These are phyloP conservation scores for Fusarium torulosum DNA, from an alignment of 2,329 filamentous ascomycete species.

Conservation along the genomic window DNA sequence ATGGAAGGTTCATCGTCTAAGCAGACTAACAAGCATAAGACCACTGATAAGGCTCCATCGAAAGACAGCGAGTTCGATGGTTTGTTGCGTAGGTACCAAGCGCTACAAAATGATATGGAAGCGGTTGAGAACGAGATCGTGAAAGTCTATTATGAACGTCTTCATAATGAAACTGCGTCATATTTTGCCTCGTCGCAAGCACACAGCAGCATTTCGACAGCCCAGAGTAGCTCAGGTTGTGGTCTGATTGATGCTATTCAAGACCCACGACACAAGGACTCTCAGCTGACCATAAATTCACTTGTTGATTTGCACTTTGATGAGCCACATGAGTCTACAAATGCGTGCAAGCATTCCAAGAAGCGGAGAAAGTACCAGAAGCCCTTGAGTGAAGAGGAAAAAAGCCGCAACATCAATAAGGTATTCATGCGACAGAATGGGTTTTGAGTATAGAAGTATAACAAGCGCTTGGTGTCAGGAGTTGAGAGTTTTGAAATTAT, in stretches of 20 bases:
- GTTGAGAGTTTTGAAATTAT: not conserved
- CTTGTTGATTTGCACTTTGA: not conserved
- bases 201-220: not conserved
- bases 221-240: not conserved
- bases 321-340: accelerated
- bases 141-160: not conserved
- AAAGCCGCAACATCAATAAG: conserved; percentile 23
- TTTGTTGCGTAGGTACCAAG: not conserved
- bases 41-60: no score
- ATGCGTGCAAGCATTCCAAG: not conserved
- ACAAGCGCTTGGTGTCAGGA: no score
- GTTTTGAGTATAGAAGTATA: not conserved
- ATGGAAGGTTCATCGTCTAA: not conserved
- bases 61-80: not conserved
- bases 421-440: conserved; percentile 1
- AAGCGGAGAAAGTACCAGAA: not conserved
- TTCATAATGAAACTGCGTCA: not conserved
- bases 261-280: no score
- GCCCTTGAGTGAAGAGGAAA: conserved; percentile 7
- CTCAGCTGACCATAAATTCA: not conserved
- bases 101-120: not conserved
- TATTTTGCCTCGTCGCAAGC: not conserved
- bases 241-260: not conserved
- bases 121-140: not conserved
- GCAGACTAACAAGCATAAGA: not conserved